Evolutionary conservation across 1,284 basidiomycete genomes (phyloP).

Genomic region (Cryptococcus sp.): DNA sequence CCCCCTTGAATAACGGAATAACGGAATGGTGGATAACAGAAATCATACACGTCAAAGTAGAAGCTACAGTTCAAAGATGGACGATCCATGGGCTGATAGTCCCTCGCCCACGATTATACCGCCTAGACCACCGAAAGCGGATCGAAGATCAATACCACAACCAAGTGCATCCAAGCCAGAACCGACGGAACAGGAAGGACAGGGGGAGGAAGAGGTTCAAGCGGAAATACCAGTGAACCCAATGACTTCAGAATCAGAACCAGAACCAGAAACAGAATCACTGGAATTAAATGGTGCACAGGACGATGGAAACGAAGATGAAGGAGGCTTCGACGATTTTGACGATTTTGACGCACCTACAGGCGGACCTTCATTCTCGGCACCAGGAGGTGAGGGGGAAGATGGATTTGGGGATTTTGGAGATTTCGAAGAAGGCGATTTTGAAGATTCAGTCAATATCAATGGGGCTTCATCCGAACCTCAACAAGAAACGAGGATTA

Average conservation of each 20-base stretch:
- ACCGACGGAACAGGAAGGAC: too few relatives aligned
- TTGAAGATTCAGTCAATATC: slow-evolving; percentile 38
- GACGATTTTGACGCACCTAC: slow-evolving; percentile 22
- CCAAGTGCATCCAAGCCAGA: background rate
- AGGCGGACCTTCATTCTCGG: slow-evolving; percentile 12
- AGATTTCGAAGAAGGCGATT: slow-evolving; percentile 55
- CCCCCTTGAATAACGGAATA: too few relatives aligned
- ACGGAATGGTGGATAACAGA: background rate
- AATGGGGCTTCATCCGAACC: too few relatives aligned
- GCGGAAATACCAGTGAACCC: too few relatives aligned
- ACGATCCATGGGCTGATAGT: slow-evolving; percentile 1
- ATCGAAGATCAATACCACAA: slow-evolving; percentile 4
- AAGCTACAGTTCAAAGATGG: background rate
- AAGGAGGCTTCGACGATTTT: slow-evolving; percentile 63
- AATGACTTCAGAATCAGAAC: too few relatives aligned
- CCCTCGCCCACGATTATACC: slow-evolving; percentile 3
- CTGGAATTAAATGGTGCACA: slow-evolving; percentile 1
- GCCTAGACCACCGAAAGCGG: background rate
- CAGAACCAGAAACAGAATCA: too few relatives aligned
- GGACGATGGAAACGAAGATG: background rate
- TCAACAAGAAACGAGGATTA: too few relatives aligned
- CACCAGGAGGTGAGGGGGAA: slow-evolving; percentile 16
- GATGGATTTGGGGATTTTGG: slow-evolving; percentile 62
- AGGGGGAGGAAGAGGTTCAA: too few relatives aligned
- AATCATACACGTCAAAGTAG: slow-evolving; percentile 6